phyloP scores from a whole-genome alignment of 2,329 filamentous ascomycete genomes.

The Arthrobotrys sinensis region DNA sequence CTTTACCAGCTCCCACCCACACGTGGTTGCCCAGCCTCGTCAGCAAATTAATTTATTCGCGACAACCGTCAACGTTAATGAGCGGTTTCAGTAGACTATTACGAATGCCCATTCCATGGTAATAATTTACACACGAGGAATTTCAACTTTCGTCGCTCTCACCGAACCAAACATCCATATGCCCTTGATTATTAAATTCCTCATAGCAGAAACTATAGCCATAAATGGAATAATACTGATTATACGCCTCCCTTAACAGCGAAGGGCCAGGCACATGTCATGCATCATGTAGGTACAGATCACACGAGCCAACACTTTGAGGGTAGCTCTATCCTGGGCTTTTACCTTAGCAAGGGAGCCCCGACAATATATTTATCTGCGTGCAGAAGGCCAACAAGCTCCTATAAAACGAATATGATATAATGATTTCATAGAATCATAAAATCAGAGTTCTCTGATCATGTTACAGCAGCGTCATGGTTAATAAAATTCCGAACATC shows the following conservation, averaged over 20 bases:
- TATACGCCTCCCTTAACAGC: conserved; percentile 13
- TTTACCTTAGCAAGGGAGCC: conserved; percentile 7
- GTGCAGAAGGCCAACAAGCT: conserved; percentile 20
- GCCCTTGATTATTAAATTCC: conserved; percentile 15
- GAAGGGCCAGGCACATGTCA: conserved; percentile 8
- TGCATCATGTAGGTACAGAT: conserved; percentile 35
- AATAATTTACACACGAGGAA: conserved; percentile 15
- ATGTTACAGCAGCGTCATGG: conserved; percentile 33
- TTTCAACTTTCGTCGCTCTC: conserved; percentile 22
- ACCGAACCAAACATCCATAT: background rate
- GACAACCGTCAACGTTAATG: conserved; percentile 12
- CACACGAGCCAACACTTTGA: conserved; percentile 18
- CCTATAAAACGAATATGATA: conserved; percentile 37
- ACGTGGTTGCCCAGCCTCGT: conserved; percentile 20
- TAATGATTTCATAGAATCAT: conserved; percentile 37
- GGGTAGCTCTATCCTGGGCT: background rate
- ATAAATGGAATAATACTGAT: conserved; percentile 3
- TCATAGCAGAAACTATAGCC: background rate
- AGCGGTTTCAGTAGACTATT: background rate
- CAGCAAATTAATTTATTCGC: conserved; percentile 24
- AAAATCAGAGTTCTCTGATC: conserved; percentile 26
- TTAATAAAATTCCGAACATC: conserved; percentile 38
- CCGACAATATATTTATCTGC: conserved; percentile 1
- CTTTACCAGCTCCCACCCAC: background rate
- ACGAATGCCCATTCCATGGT: background rate